Conservation (phyloP, 805 yeast genomes). For the Lachancea meyersii region DNA sequence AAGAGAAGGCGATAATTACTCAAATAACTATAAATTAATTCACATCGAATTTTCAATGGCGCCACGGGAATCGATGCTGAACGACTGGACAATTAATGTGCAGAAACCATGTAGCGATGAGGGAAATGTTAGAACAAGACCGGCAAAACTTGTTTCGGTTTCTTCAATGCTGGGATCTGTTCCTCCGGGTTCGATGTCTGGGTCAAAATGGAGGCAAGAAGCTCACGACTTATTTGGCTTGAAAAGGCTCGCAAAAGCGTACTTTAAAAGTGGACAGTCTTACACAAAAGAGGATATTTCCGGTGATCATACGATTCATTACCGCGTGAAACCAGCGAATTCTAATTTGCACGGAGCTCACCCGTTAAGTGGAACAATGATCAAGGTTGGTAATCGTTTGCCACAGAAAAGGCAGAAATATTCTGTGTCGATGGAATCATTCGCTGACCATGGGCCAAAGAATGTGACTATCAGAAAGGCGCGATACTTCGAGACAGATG, state of each 20-base stretch:
- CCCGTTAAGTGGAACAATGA: constrained; percentile 5
- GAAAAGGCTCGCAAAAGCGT: constrained; percentile 24
- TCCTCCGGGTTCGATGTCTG: not conserved
- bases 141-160: constrained; percentile 8
- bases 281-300: constrained; percentile 2
- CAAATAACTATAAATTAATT: not conserved
- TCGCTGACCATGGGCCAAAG: not conserved
- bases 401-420: constrained; percentile 6
- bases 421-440: not conserved
- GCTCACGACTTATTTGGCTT: constrained; percentile 25
- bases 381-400: constrained; percentile 1
- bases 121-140: not conserved
- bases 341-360: not conserved
- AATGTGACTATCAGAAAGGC: not conserved
- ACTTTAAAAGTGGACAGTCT: constrained; percentile 11
- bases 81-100: constrained; percentile 1
- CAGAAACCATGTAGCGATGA: constrained; percentile 2
- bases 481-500: not conserved
- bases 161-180: constrained; percentile 14
- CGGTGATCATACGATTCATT: not conserved
- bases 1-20: not conserved
- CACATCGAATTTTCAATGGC: constrained; percentile 1
- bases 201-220: constrained; percentile 5
- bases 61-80: constrained; percentile 3
- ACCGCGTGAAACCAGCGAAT: not conserved